Base-by-base conservation (phyloP, 2,329 filamentous ascomycete species). In the Ophiocordyceps camponoti-rufipedis region DNA sequence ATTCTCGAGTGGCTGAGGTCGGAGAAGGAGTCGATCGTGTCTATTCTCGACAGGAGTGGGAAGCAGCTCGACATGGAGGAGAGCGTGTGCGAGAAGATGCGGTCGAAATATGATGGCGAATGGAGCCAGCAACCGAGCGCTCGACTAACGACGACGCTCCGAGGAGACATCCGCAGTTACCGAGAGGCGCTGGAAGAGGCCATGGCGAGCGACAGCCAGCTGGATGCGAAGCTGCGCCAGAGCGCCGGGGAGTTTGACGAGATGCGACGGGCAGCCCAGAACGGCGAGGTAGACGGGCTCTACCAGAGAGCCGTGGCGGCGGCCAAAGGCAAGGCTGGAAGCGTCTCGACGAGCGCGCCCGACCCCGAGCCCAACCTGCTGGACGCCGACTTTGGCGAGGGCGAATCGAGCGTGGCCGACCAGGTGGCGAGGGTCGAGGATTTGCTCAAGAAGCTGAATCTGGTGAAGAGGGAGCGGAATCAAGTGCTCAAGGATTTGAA, bases 71-170 rank as follows among this genome's bases (percentile, higher is more conserved):
- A 98, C 53, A 87, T 91, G 78, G 91, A 98, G 61, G 93, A 96
- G 64, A 93, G 85, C 46, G 85, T 96, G 0, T 98, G 91, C 60
- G 91, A 98, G 62, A 98, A 96, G 69, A 98, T 98, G 91, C 78
- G 91, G 42, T 93, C 87, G 12, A 98, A 98, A 60, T 96, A 96
- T 59, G 88, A 89, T 46, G 74, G 72, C 28, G 89, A 96, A 46
- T 98, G 91, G 91, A 94, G 86, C 16, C 91, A 98, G 56, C 91
- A 98, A 56, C 91, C 91, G 11, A 96, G 89, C 58, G 85, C 85
- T 31, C 74, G 85, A 47, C 72, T 98, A 39, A 98, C 89, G 1
- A 80, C 84, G 4, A 96, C 89, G 0, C 66, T 98, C 44, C 76
- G 88, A 46, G 81, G 78, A 48, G 91, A 98, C 58, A 82, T 96